These are phyloP conservation scores for Boletus coccyginus DNA, from an alignment of 768 basidiomycete species.

Conservation along the genomic window DNA sequence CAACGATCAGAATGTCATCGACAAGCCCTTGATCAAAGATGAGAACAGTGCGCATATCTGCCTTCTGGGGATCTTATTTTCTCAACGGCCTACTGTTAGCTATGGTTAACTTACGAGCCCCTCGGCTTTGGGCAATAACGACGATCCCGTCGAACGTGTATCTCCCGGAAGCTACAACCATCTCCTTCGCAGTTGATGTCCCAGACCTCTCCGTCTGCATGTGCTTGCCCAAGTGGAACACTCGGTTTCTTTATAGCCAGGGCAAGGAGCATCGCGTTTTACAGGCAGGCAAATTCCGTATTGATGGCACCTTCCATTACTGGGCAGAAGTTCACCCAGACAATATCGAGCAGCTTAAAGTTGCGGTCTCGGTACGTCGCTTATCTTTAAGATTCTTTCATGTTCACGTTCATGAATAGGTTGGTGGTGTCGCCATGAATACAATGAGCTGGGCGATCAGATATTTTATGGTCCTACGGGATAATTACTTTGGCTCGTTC, in stretches of 20 bases:
- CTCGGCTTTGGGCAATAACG: conserved; percentile 46
- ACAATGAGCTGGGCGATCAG: conserved; percentile 85
- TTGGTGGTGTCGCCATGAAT: conserved; percentile 57
- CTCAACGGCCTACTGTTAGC: conserved; percentile 43
- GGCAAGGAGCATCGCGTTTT: conserved; percentile 61
- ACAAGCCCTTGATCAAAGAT: conserved; percentile 76
- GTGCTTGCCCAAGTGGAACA: conserved; percentile 87
- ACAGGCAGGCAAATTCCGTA: conserved; percentile 49
- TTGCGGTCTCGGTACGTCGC: conserved; percentile 55
- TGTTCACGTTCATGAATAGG: conserved; percentile 34
- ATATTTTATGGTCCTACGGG: conserved; percentile 82
- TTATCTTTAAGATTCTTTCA: background rate
- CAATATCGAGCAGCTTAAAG: conserved; percentile 73
- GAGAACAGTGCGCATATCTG: conserved; percentile 65
- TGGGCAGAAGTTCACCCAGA: conserved; percentile 64
- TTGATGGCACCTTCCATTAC: conserved; percentile 75
- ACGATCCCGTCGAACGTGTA: conserved; percentile 70
- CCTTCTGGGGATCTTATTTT: background rate
- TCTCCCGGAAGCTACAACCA: conserved; percentile 62
- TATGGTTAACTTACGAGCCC: conserved; percentile 65
- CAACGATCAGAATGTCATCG: conserved; percentile 97
- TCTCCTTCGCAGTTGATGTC: conserved; percentile 62
- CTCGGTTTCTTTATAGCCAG: conserved; percentile 65
- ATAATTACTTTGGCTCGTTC: conserved; percentile 94
- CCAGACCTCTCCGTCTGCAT: conserved; percentile 59